Evolutionary conservation across 305 asterid genomes (phyloP), one percentile per base, ranked within the genome.

Genomic region (Coffea humblotiana): DNA sequence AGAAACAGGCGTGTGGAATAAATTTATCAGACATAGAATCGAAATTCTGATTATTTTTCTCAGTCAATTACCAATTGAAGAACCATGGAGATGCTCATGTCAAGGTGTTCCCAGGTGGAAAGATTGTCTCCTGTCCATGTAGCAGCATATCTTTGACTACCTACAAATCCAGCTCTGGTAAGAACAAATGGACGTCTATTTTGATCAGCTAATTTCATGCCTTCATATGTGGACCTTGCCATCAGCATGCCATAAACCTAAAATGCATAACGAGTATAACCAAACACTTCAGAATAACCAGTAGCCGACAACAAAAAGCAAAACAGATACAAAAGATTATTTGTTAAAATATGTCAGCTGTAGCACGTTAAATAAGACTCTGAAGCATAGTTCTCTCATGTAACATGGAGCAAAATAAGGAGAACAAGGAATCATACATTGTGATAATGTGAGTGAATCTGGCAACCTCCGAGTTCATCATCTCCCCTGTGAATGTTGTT

Each of bases 41-140:
- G 52, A 63, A 54, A 81, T 66, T 27, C 16, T 12, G 14, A 29
- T 61, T 47, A 72, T 49, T 79, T n/a, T 45, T 71, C 40, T 63
- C 72, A 23, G 61, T 67, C 47, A 82, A 88, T 89, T 87, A 96
- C 98, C 89, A 96, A 87, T 86, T 96, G 98, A 85, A 92, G 87
- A 83, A 94, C 94, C 98, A 92, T 96, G 80, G 98, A 88, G 83
- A 94, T 88, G 82, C 99, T 94, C 99, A 96, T 94, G 71, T 96
- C 98, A 63, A 94, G 89, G 86, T 94, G 99, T 90, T 94, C 99
- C 99, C 98, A 96, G 21, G 97, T 92, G 63, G 98, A 90, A 84
- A 94, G 86, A 89, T 96, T 96, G 82, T 96, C 99, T 81, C 99
- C 99, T 15, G 99, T 96, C 99, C 99, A 96, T 75, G 99, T 96